These are phyloP conservation scores for Anthostomella pinea DNA, from an alignment of 2,329 filamentous ascomycete species.

Conservation along the genomic window DNA sequence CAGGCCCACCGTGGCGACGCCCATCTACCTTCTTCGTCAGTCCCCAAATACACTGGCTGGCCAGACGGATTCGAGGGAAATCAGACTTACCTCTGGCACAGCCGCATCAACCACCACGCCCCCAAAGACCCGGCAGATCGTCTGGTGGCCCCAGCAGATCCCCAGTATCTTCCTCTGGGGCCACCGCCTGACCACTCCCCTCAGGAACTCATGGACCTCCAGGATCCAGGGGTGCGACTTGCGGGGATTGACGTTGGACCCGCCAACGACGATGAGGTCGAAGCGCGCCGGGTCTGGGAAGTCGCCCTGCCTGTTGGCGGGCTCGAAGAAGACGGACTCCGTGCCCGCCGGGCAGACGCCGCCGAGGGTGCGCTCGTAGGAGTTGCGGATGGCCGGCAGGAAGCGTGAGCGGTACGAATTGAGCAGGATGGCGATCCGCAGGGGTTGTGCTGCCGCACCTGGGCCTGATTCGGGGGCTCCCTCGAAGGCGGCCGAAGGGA, in stretches of 20 bases:
- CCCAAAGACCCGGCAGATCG: conserved; percentile 37
- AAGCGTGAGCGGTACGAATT: conserved; percentile 38
- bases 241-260: conserved; percentile 41
- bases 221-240: conserved; percentile 40
- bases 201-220: conserved; percentile 39
- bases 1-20: conserved; percentile 35
- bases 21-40: conserved; percentile 27
- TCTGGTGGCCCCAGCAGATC: conserved; percentile 49
- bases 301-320: conserved; percentile 31
- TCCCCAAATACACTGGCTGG: too few species aligned
- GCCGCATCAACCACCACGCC: conserved; percentile 37
- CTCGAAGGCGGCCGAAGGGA: conserved; percentile 4
- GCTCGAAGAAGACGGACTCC: conserved; percentile 36
- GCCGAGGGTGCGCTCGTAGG: conserved; percentile 34
- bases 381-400: conserved; percentile 34
- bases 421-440: conserved; percentile 36
- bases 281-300: conserved; percentile 38
- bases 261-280: conserved; percentile 42
- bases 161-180: conserved; percentile 37
- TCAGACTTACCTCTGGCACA: conserved; percentile 34
- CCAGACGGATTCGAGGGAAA: too few species aligned
- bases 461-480: conserved; percentile 1
- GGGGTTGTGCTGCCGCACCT: conserved; percentile 6
- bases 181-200: conserved; percentile 29
- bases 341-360: conserved; percentile 27